Conservation (phyloP, 306 rosid genomes). For the Spatholobus suberectus region DNA sequence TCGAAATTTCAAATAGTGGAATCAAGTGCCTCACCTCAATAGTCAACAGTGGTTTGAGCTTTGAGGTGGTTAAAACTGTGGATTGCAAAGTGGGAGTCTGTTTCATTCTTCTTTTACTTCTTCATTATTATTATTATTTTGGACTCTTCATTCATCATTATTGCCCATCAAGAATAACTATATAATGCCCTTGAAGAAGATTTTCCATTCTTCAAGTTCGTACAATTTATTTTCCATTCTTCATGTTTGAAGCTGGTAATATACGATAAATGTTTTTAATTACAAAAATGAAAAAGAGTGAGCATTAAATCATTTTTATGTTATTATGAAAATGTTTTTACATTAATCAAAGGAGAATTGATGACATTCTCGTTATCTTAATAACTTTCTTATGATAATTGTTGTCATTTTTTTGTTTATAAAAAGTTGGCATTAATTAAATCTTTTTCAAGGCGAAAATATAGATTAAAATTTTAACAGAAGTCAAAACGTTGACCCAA, state of each 20-base stretch:
- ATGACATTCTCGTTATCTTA: too few relatives aligned
- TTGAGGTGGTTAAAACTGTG: not conserved
- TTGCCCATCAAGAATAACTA: not conserved
- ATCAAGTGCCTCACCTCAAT: slow-evolving; percentile 11
- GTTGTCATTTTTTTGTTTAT: too few relatives aligned
- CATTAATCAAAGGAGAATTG: too few relatives aligned
- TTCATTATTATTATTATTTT: not conserved
- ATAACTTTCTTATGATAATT: too few relatives aligned
- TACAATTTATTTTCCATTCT: slow-evolving; percentile 7
- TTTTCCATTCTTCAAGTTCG: not conserved
- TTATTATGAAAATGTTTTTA: too few relatives aligned
- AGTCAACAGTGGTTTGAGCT: not conserved
- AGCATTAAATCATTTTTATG: too few relatives aligned
- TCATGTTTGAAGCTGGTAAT: too few relatives aligned
- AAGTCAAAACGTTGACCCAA: not conserved
- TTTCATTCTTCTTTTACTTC: not conserved
- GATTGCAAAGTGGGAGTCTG: not conserved
- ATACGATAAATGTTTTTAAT: not conserved
- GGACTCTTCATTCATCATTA: not conserved
- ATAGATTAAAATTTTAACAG: too few relatives aligned
- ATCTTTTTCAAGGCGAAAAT: too few relatives aligned
- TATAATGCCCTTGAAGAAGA: not conserved
- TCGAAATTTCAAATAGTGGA: slow-evolving; percentile 20
- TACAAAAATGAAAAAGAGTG: too few relatives aligned
- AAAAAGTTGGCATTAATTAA: too few relatives aligned